Conservation (phyloP, 768 basidiomycete species). For the Mycena vulgaris region DNA sequence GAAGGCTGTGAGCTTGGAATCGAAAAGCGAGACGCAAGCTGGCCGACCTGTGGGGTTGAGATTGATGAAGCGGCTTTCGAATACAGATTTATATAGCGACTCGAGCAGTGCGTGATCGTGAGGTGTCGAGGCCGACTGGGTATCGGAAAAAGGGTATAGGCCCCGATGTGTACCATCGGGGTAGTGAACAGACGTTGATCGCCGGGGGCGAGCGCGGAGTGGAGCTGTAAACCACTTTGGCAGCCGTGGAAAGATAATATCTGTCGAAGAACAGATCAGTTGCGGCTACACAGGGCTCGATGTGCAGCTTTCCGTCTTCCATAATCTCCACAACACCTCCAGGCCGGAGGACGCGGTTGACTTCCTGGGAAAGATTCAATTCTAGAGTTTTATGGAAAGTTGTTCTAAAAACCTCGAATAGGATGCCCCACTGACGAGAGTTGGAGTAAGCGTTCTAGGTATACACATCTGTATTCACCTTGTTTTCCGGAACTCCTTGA, state of each 20-base stretch:
- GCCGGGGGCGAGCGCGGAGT: slow-evolving; percentile 67
- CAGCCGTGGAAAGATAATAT: slow-evolving; percentile 82
- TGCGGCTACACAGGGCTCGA: neutral
- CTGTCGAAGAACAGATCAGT: slow-evolving; percentile 51
- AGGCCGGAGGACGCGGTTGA: slow-evolving; percentile 77
- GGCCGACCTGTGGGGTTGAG: slow-evolving; percentile 74
- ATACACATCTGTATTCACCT: slow-evolving; percentile 55
- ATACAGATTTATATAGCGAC: slow-evolving; percentile 76
- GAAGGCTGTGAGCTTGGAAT: slow-evolving; percentile 16
- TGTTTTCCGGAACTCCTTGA: slow-evolving; percentile 81
- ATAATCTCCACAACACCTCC: slow-evolving; percentile 81
- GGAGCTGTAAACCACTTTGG: slow-evolving; percentile 86
- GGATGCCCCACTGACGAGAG: slow-evolving; percentile 70
- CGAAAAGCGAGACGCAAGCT: neutral
- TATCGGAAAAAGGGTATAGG: slow-evolving; percentile 52
- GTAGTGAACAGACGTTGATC: slow-evolving; percentile 65
- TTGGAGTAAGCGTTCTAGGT: slow-evolving; percentile 19
- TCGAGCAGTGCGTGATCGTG: slow-evolving; percentile 84
- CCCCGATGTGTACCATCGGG: slow-evolving; percentile 62
- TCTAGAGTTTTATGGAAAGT: neutral
- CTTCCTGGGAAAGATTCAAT: slow-evolving; percentile 65
- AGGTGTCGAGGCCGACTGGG: slow-evolving; percentile 51
- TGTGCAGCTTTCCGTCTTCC: slow-evolving; percentile 75
- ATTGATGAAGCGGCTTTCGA: slow-evolving; percentile 81
- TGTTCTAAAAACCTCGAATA: slow-evolving; percentile 70